Evolutionary conservation across 2,329 filamentous ascomycete species (phyloP), one percentile per base, ranked within the genome.

Genomic region (Ophioceras dolichostomum): DNA sequence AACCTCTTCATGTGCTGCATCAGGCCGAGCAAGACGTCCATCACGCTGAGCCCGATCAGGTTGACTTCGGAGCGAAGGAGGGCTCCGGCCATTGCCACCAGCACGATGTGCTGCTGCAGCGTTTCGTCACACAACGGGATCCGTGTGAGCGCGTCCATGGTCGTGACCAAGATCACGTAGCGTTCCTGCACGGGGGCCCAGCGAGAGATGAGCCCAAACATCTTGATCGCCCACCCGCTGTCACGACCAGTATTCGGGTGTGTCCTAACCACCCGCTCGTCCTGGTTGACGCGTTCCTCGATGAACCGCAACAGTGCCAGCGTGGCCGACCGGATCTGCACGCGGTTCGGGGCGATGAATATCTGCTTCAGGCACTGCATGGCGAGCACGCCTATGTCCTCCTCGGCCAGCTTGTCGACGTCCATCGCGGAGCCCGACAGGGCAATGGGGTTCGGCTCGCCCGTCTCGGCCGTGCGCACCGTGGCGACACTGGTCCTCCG

Each of bases 181-280:
- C 91, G 82, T 52, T 94, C 86, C 55, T 96, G 89, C 2, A 96
- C 88, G 0, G 91, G 87, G 1, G 87, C 82, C 87, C 88, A 96
- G 41, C 77, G 75, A 13, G 86, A 79, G 37, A 89, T 71, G 43
- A 88, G 71, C 49, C 81, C 76, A 54, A 93, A 85, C 36, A 96
- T 68, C 40, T 78, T 80, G 19, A 86, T 81, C 2, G 86, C 80
- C 89, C 89, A 96, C 35, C 75, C 81, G 32, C 65, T 62, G 47
- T 72, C 68, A 31, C 58, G 56, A 30, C 62, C 59, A 9, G 54
- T 62, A 18, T 58, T 54, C 10, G 59, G 45, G 39, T 68, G 56
- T 18, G 59, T 56, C 28, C 56, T 70, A 37, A 94, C 57, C 2
- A 75, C 64, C 8, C 52, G 53, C 46, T 71, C 67, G 42, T 64